Evolutionary conservation across 345 rosid species (phyloP).

Genomic region (Eucalyptus urophylla): DNA sequence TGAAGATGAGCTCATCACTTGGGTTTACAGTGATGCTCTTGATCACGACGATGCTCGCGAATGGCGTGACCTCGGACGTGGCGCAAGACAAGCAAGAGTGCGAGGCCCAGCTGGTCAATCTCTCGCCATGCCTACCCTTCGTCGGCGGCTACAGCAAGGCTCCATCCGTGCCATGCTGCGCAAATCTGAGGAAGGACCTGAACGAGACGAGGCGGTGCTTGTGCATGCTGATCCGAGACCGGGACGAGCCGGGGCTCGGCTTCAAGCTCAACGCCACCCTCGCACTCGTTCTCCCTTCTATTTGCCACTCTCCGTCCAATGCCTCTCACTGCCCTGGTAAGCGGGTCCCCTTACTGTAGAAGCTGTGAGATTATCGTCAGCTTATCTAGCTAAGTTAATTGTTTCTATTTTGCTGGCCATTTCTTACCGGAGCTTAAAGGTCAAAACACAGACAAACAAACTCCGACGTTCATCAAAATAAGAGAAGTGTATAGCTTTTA

Average conservation of each 20-base stretch:
- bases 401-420: not conserved
- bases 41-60: not conserved
- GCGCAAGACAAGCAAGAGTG: constrained; percentile 56
- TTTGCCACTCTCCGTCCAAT: constrained; percentile 54
- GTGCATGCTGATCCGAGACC: constrained; percentile 51
- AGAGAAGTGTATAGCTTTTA: not conserved
- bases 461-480: not conserved
- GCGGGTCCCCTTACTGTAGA: not conserved
- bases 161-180: constrained; percentile 75
- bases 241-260: constrained; percentile 59
- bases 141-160: constrained; percentile 56
- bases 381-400: not conserved
- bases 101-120: constrained; percentile 29
- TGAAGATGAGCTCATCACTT: not conserved
- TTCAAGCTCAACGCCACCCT: constrained; percentile 61
- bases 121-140: constrained; percentile 73
- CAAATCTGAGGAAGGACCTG: constrained; percentile 47
- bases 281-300: constrained; percentile 53
- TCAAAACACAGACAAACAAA: not conserved
- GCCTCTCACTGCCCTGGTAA: constrained; percentile 64
- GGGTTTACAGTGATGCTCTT: not conserved
- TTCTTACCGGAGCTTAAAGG: not conserved
- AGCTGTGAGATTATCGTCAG: not conserved
- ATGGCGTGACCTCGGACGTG: constrained; percentile 10
- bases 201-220: constrained; percentile 43